Evolutionary conservation across 1,139 yeast species (phyloP).

Genomic region (Magnusiomyces starmeri): DNA sequence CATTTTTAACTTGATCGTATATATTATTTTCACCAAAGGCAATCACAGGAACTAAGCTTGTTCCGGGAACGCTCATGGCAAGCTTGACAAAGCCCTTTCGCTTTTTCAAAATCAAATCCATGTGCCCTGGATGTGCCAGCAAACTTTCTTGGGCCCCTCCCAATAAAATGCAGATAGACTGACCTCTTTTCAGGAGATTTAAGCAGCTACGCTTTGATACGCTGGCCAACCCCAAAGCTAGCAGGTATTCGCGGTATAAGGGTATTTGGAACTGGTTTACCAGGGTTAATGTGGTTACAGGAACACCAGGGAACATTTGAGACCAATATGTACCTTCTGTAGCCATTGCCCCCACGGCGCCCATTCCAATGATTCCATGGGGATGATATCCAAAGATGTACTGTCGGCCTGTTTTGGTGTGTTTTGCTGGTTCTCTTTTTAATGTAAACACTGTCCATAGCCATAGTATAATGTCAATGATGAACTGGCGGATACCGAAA

Average conservation of each 20-base stretch:
- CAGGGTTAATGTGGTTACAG: constrained; percentile 68
- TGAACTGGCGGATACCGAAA: constrained; percentile 1
- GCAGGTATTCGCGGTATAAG: constrained; percentile 74
- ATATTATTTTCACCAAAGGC: constrained; percentile 91
- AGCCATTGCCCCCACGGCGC: constrained; percentile 79
- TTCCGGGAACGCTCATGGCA: constrained; percentile 74
- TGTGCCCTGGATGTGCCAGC: constrained; percentile 52
- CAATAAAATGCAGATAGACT: constrained; percentile 80
- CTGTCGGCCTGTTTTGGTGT: constrained; percentile 33
- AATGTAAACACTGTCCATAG: neutral
- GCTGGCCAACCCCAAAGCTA: constrained; percentile 76
- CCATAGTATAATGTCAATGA: neutral
- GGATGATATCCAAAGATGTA: constrained; percentile 95
- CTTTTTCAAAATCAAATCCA: constrained; percentile 62
- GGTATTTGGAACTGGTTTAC: constrained; percentile 85
- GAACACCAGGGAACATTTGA: constrained; percentile 71
- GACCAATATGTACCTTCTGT: constrained; percentile 66
- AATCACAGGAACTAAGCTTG: constrained; percentile 75
- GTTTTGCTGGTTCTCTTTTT: constrained; percentile 33
- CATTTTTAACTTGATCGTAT: constrained; percentile 56
- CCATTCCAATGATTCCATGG: constrained; percentile 92
- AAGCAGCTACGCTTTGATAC: constrained; percentile 72
- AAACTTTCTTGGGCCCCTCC: constrained; percentile 95
- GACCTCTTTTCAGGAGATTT: constrained; percentile 49
- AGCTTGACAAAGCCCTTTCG: constrained; percentile 85